These are phyloP conservation scores for Drosera capensis DNA, from an alignment of 148 eudicot species.

Conservation along the genomic window DNA sequence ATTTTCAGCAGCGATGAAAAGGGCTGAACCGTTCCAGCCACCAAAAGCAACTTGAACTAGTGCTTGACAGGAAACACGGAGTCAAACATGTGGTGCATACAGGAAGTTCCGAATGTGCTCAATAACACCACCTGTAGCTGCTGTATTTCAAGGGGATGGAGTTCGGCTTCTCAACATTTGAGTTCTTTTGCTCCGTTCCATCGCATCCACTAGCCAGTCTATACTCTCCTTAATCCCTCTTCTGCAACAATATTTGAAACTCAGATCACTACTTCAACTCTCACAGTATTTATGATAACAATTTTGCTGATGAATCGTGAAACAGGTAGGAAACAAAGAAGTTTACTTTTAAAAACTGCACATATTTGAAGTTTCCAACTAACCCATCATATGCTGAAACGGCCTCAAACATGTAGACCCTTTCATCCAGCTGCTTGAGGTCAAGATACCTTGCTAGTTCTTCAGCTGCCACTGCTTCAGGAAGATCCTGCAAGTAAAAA, in stretches of 20 bases:
- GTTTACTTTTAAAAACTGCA: no score
- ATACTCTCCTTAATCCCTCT: constrained; percentile 81
- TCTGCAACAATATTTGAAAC: constrained; percentile 26
- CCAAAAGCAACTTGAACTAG: no score
- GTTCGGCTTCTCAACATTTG: constrained; percentile 66
- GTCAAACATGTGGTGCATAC: constrained; percentile 7
- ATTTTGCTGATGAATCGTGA: no score
- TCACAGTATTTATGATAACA: no score
- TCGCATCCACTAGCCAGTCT: constrained; percentile 83
- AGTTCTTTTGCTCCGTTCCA: constrained; percentile 93
- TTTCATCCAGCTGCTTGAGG: constrained; percentile 83
- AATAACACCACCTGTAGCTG: no score
- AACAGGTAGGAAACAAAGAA: no score
- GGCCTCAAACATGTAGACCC: constrained; percentile 77
- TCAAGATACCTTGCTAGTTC: constrained; percentile 83
- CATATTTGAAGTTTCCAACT: constrained; percentile 5
- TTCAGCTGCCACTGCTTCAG: constrained; percentile 71
- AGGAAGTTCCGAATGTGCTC: neutral
- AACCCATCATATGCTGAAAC: constrained; percentile 90
- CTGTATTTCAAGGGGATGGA: constrained; percentile 16
- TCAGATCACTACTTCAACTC: no score
- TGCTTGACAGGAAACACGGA: no score
- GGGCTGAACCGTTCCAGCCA: no score
- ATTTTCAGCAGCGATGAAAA: no score
- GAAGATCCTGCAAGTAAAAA: constrained; percentile 45